phyloP scores from a whole-genome alignment of 768 basidiomycete genomes.

The Suillus paluster region DNA sequence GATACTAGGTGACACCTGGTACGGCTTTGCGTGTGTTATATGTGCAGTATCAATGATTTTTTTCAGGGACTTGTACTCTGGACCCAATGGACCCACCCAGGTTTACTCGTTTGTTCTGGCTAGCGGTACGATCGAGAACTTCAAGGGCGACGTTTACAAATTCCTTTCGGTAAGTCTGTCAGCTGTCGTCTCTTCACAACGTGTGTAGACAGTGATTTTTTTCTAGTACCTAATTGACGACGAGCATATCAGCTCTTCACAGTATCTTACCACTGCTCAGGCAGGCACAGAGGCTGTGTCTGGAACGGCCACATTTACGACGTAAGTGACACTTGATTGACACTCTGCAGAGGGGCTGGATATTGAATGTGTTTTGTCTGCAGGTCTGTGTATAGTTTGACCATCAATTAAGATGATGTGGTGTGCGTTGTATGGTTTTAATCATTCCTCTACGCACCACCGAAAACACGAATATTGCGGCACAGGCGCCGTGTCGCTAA shows the following conservation, averaged over 20 bases:
- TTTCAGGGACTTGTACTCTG: conserved; percentile 56
- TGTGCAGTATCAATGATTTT: neutral
- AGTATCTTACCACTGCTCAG: conserved; percentile 63
- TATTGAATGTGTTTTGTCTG: neutral
- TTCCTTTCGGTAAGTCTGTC: conserved; percentile 51
- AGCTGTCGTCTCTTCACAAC: neutral
- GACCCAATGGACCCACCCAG: conserved; percentile 56
- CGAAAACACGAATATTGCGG: neutral
- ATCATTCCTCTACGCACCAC: neutral
- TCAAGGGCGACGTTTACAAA: conserved; percentile 52
- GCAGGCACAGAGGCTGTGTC: conserved; percentile 67
- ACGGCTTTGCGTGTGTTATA: conserved; percentile 9
- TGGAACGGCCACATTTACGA: conserved; percentile 57
- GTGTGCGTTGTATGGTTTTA: neutral
- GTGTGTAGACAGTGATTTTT: neutral
- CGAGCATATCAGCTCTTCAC: conserved; percentile 49
- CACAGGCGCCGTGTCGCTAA: neutral
- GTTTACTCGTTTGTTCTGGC: conserved; percentile 55
- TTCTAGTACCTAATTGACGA: conserved; percentile 54
- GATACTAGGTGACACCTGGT: conserved; percentile 59
- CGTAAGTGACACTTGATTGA: conserved; percentile 42
- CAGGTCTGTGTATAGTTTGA: conserved; percentile 51
- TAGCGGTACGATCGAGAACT: conserved; percentile 41
- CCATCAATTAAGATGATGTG: conserved; percentile 42
- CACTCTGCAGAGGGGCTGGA: neutral